Evolutionary conservation across 768 basidiomycete genomes (phyloP), one percentile per base, ranked within the genome.

Genomic region (Mycena olivaceomarginata): DNA sequence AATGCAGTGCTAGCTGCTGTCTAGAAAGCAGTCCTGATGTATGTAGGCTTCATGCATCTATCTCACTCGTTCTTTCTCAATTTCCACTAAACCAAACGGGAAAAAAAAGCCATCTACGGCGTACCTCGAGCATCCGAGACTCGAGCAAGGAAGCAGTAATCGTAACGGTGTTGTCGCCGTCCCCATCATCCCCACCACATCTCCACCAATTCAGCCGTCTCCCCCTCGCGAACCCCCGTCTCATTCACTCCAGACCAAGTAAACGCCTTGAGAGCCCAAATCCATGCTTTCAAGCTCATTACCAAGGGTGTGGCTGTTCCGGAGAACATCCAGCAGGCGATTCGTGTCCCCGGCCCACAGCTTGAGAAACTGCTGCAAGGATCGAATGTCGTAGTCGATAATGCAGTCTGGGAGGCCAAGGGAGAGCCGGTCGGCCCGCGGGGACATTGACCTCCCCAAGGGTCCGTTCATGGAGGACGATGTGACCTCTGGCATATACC

Each of bases 401-500:
- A 91, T 70, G 94, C 93, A 16, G 94, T 94, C 76, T 94, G 95
- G 18, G 68, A 83, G 7, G 82, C 86, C n/a, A 75, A 86, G 5
- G 89, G 91, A 59, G 87, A 86, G 40, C 81, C 86, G 1, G 85
- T 90, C 72, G 93, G 94, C 77, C 77, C 92, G 94, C 48, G 82
- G 88, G 13, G 85, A 88, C 46, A 85, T 92, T 8, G 90, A 93
- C 70, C 82, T 94, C 62, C 94, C 96, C 37, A 94, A n/a, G n/a
- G n/a, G n/a, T n/a, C n/a, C 93, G 7, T 93, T 93, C 85, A 88
- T 95, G 41, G 97, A 98, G 76, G 94, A 95, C 82, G 92, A 98
- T 83, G 87, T 91, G 67, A 89, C 91, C 73, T 97, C 96, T 0
- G 92, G 92, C 53, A 93, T 98, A 75, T 97, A 98, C 81, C 97